Evolutionary conservation across 768 basidiomycete species (phyloP).

Genomic region (Naematelia encephala): DNA sequence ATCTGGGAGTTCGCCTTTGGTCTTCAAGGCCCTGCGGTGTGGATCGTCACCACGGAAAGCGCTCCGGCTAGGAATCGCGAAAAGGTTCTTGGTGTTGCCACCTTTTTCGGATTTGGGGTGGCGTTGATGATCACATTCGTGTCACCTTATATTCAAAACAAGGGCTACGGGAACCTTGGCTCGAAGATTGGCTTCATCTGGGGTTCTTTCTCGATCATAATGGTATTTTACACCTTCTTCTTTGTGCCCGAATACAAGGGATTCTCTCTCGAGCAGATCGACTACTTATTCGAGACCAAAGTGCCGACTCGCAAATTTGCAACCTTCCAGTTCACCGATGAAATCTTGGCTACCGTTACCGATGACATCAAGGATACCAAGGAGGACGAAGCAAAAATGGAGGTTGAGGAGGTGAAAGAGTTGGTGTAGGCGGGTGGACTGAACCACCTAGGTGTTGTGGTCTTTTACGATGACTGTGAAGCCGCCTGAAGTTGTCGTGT

Average conservation of each 20-base stretch:
- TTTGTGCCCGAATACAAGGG: conserved; percentile 36
- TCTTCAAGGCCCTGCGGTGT: conserved; percentile 25
- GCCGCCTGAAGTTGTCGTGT: too few relatives aligned
- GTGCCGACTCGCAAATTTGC: conserved; percentile 10
- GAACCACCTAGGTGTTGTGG: too few relatives aligned
- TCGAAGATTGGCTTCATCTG: conserved; percentile 38
- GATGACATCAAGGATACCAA: conserved; percentile 8
- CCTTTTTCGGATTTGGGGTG: conserved; percentile 28
- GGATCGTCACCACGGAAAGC: conserved; percentile 30
- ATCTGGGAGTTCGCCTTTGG: conserved; percentile 26
- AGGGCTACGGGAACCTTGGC: conserved; percentile 29
- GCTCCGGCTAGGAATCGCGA: conserved; percentile 24
- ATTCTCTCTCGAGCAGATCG: conserved; percentile 32
- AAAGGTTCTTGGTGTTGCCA: conserved; percentile 24
- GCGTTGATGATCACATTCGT: conserved; percentile 29
- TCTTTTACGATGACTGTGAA: too few relatives aligned
- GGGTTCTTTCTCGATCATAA: conserved; percentile 26
- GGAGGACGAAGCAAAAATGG: conserved; percentile 5
- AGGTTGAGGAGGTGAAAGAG: conserved; percentile 1
- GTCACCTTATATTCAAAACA: conserved; percentile 35
- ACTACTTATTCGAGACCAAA: conserved; percentile 23
- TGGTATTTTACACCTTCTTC: conserved; percentile 21
- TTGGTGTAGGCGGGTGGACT: too few relatives aligned
- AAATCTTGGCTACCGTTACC: conserved; percentile 10
- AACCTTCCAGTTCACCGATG: conserved; percentile 18